Base-by-base conservation (phyloP, 208 protist species). In the Leishmania lainsoni region DNA sequence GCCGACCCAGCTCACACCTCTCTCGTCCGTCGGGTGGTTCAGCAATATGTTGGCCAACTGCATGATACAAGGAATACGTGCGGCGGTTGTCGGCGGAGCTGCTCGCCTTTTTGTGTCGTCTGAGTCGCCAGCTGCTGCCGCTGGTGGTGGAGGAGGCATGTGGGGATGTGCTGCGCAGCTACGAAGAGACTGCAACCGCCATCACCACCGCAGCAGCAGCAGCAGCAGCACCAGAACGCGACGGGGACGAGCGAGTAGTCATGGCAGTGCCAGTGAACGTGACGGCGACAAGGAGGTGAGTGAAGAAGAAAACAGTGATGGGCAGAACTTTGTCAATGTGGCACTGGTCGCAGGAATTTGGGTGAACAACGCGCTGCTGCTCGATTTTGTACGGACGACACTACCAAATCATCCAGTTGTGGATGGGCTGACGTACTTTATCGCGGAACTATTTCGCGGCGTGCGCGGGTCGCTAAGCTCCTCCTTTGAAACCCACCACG, bases 21-120 rank as follows among this genome's bases (percentile, higher is more conserved):
- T 39, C 72, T 87, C 12, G 85, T 96, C 5, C 78, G 83, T 56
- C 86, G 86, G 49, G 82, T 95, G 63, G 56, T 98, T 42, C 86
- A 84, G 14, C 70, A 93, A 26, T 97, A 96, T 83, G 85, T 97
- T 2, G 78, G 73, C 29, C 91, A 94, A 80, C 83, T 95, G 82
- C 86, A 89, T 78, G 93, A 98, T 87, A 88, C 84, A 16, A 94
- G 71, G 92, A 92, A 59, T 97, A 96, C 84, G 89, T 98, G 61
- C 92, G 95, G 22, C 93, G 95, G 26, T 87, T 98, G 35, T 85
- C 93, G 9, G 92, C 92, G 3, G 93, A 98, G 84, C 79, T 94
- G 59, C 86, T 98, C 26, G 92, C 95, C 5, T 91, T 89, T 68
- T 79, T 93, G n/a, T 92, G 91, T 66, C 92, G 95, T 59, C 82